A percentile compares a stretch with the other conserved stretches of the same genome.
Evolutionary conservation across 2,329 filamentous ascomycete species (phyloP).

Genomic region (Pyricularia sp.): DNA sequence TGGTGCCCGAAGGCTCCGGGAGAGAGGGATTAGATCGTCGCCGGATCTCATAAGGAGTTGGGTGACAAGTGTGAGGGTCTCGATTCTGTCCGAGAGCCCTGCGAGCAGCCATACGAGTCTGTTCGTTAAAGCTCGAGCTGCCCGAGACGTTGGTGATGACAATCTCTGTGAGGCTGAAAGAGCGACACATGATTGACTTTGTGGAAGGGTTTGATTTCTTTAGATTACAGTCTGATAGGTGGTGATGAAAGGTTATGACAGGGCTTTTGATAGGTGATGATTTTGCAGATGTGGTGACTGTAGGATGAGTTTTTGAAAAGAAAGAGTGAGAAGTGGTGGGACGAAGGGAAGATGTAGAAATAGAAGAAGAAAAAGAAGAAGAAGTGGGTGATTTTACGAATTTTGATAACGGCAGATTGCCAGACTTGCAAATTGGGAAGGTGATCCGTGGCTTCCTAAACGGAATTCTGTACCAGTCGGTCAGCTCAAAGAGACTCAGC

Average conservation of each 20-base stretch:
- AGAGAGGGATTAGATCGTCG: neutral
- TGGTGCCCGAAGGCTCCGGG: neutral
- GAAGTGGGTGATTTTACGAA: neutral
- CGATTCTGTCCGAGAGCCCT: neutral
- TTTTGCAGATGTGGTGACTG: neutral
- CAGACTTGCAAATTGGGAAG: neutral
- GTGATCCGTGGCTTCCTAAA: neutral
- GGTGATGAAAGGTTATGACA: neutral
- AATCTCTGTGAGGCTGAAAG: neutral
- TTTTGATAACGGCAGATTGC: neutral
- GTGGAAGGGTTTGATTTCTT: neutral
- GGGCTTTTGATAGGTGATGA: neutral
- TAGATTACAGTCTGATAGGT: neutral
- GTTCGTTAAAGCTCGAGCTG: neutral
- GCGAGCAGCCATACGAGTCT: neutral
- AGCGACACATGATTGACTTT: neutral
- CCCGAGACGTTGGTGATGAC: neutral
- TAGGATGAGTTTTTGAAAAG: neutral
- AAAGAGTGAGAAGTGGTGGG: neutral
- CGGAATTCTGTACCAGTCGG: neutral
- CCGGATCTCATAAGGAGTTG: neutral
- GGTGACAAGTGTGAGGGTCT: neutral
- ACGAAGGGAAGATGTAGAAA: too few species aligned
- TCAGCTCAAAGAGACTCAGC: neutral
- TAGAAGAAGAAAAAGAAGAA: too few species aligned